These are phyloP conservation scores for Vinca major DNA, from an alignment of 305 asterid species.

Conservation along the genomic window DNA sequence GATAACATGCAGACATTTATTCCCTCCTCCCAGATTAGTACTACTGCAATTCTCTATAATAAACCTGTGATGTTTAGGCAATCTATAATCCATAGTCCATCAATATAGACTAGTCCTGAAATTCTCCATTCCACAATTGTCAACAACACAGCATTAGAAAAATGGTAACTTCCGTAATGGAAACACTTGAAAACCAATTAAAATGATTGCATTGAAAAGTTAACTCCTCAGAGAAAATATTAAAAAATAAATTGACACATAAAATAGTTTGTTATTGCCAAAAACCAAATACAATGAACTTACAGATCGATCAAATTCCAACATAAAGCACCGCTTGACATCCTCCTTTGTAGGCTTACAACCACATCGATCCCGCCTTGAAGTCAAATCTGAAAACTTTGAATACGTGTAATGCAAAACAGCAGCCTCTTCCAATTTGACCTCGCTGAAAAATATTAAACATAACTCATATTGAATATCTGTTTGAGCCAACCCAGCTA, in stretches of 20 bases:
- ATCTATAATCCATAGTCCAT: background rate
- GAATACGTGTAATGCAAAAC: conserved; percentile 85
- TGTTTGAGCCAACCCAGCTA: conserved; percentile 6
- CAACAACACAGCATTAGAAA: background rate
- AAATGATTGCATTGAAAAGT: too few species aligned
- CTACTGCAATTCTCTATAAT: too few species aligned
- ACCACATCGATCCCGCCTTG: conserved; percentile 93
- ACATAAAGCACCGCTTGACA: conserved; percentile 85
- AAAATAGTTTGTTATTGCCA: background rate
- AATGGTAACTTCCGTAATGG: background rate
- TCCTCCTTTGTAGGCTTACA: conserved; percentile 94
- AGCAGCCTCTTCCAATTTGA: conserved; percentile 84
- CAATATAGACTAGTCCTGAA: too few species aligned
- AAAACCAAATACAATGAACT: conserved; percentile 24
- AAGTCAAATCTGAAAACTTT: conserved; percentile 82
- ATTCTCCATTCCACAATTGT: background rate
- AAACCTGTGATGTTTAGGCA: background rate
- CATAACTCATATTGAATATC: conserved; percentile 16
- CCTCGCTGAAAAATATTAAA: conserved; percentile 46
- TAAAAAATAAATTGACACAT: background rate
- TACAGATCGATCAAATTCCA: conserved; percentile 90
- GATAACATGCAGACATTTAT: background rate
- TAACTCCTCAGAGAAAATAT: too few species aligned
- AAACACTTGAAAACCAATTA: too few species aligned
- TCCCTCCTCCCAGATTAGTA: background rate